Conservation (phyloP, 352 stramenopile genomes). For the Pythium dissotocum region DNA sequence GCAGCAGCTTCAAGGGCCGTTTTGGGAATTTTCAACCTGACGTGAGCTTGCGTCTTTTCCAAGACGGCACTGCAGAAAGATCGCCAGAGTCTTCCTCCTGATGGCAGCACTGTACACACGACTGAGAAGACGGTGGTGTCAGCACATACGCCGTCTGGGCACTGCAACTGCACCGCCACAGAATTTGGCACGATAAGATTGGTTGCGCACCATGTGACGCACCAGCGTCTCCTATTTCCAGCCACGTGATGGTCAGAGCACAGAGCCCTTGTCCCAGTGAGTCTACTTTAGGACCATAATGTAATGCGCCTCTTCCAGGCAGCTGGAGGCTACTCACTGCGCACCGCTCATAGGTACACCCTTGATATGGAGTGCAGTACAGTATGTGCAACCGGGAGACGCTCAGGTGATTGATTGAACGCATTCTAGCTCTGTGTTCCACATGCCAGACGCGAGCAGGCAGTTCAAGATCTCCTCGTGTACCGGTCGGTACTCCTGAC, state of each 20-base stretch:
- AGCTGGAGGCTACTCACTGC: background rate
- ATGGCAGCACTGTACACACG: background rate
- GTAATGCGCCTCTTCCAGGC: background rate
- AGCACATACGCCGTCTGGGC: background rate
- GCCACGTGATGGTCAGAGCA: background rate
- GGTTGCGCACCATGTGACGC: background rate
- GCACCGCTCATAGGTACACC: too few species aligned
- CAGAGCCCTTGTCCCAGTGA: background rate
- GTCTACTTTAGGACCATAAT: background rate
- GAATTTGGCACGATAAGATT: background rate
- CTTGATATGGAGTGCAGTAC: too few species aligned
- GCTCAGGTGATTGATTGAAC: background rate
- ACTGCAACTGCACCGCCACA: background rate
- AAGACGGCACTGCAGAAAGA: background rate
- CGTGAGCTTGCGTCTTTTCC: background rate
- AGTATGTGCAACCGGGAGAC: too few species aligned
- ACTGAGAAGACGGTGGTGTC: background rate
- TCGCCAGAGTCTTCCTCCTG: background rate
- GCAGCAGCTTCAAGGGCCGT: background rate
- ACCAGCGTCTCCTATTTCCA: background rate
- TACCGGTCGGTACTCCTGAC: too few species aligned
- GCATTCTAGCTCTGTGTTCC: background rate
- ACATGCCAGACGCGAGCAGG: background rate
- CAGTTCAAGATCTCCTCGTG: too few species aligned
- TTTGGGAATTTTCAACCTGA: background rate